These are phyloP conservation scores for Millerozyma acaciae DNA, from an alignment of 805 yeast species.

Conservation along the genomic window DNA sequence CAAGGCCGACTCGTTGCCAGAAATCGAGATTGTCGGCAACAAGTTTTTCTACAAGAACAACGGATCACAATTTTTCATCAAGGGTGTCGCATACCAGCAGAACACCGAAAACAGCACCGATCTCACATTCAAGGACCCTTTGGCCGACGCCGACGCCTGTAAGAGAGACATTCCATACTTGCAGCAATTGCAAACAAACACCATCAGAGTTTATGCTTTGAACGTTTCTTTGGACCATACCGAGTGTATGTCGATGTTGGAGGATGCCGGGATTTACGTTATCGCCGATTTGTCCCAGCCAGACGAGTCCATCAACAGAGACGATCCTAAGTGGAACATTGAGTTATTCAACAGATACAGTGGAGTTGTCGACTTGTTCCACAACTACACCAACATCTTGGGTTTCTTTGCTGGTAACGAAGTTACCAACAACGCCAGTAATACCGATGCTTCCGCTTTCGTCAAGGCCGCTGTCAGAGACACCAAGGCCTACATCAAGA, in stretches of 20 bases:
- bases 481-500: constrained; percentile 60
- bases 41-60: constrained; percentile 73
- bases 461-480: constrained; percentile 85
- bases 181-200: constrained; percentile 59
- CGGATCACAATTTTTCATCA: constrained; percentile 74
- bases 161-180: constrained; percentile 72
- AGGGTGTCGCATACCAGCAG: constrained; percentile 78
- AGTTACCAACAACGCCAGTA: constrained; percentile 63
- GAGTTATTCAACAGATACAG: constrained; percentile 66
- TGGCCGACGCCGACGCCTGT: constrained; percentile 60
- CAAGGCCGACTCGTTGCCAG: constrained; percentile 48
- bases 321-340: constrained; percentile 58
- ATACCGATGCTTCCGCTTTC: constrained; percentile 73
- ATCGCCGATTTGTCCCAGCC: constrained; percentile 85
- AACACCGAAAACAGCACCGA: constrained; percentile 51
- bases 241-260: constrained; percentile 61
- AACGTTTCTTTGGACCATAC: constrained; percentile 62
- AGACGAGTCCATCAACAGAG: constrained; percentile 56
- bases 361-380: constrained; percentile 63
- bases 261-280: constrained; percentile 87
- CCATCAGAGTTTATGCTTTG: constrained; percentile 72
- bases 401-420: constrained; percentile 89
- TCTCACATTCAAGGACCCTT: constrained; percentile 59
- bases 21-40: constrained; percentile 71
- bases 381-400: constrained; percentile 64